Percentiles rank a stretch among this genome's conserved stretches.
phyloP scores from a whole-genome alignment of 768 basidiomycete species.

The Gloeophyllum trabeum region DNA sequence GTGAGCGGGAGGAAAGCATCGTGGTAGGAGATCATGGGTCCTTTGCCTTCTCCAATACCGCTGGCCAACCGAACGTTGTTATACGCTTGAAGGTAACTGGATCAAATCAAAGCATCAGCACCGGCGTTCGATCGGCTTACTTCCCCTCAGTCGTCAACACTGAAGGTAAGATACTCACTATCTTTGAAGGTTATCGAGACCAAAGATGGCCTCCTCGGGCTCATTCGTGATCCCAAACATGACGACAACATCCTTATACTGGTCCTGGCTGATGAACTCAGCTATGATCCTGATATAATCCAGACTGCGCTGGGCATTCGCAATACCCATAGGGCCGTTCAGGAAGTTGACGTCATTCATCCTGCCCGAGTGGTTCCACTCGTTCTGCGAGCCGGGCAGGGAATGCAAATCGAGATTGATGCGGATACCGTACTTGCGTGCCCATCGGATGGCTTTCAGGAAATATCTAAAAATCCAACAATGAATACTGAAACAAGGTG shows the following conservation, averaged over 20 bases:
- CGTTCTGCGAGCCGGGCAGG: constrained; percentile 80
- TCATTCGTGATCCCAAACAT: constrained; percentile 92
- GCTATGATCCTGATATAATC: constrained; percentile 82
- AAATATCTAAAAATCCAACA: constrained; percentile 63
- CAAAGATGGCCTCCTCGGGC: constrained; percentile 46
- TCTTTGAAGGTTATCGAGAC: constrained; percentile 40
- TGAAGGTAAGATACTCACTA: constrained; percentile 36
- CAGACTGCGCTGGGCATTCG: constrained; percentile 85
- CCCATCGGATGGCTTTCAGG: constrained; percentile 89
- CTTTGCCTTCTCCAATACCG: constrained; percentile 78
- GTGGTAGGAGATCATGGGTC: constrained; percentile 77
- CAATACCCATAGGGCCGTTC: constrained; percentile 87
- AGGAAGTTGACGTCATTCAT: constrained; percentile 70
- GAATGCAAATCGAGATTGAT: constrained; percentile 86
- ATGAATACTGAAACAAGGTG: too few species aligned
- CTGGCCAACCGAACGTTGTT: constrained; percentile 66
- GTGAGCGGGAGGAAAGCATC: constrained; percentile 69
- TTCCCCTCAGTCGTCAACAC: constrained; percentile 21
- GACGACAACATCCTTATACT: constrained; percentile 72
- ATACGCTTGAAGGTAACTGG: constrained; percentile 80
- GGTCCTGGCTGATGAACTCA: constrained; percentile 86
- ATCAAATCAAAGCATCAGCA: constrained; percentile 21
- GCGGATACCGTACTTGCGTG: constrained; percentile 90
- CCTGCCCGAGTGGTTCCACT: constrained; percentile 93
- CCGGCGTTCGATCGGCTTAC: too few species aligned